Conservation (phyloP, 768 basidiomycete genomes). For the Rhizopogon salebrosus region DNA sequence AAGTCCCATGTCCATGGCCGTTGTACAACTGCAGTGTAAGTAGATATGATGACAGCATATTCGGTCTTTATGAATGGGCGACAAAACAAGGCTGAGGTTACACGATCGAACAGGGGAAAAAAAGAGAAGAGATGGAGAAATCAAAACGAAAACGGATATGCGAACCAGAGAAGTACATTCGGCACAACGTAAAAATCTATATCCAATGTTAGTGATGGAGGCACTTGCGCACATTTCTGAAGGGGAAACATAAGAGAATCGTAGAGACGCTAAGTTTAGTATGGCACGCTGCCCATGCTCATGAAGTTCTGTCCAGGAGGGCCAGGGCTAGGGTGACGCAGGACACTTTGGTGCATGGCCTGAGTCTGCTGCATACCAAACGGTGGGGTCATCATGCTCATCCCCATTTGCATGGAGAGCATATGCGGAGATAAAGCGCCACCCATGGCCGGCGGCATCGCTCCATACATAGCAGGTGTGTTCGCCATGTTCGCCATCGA, state of each 20-base stretch:
- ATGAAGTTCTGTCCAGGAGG: slow-evolving; percentile 46
- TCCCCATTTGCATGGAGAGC: slow-evolving; percentile 45
- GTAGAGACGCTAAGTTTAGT: slow-evolving; percentile 15
- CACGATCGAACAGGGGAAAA: slow-evolving; percentile 12
- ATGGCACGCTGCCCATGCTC: slow-evolving; percentile 33
- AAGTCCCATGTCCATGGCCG: slow-evolving; percentile 38
- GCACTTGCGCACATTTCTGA: not conserved
- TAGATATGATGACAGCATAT: slow-evolving; percentile 16
- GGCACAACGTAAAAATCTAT: slow-evolving; percentile 23
- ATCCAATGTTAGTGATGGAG: slow-evolving; percentile 6
- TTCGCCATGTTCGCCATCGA: slow-evolving; percentile 35
- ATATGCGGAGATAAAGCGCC: slow-evolving; percentile 26
- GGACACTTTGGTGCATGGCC: slow-evolving; percentile 81
- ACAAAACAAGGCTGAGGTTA: slow-evolving; percentile 7
- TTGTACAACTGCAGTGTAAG: slow-evolving; percentile 24
- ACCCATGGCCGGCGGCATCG: slow-evolving; percentile 27
- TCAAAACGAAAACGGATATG: not conserved
- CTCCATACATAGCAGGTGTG: slow-evolving; percentile 25
- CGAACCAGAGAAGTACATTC: not conserved
- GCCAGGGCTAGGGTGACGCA: slow-evolving; percentile 74
- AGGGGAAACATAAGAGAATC: not conserved
- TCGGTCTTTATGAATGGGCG: slow-evolving; percentile 5
- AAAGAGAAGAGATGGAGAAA: slow-evolving; percentile 10
- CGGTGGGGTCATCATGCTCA: slow-evolving; percentile 42
- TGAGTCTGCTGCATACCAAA: slow-evolving; percentile 55